Evolutionary conservation across 169 alveolate species (phyloP).

Genomic region (Cryptosporidium parvum): DNA sequence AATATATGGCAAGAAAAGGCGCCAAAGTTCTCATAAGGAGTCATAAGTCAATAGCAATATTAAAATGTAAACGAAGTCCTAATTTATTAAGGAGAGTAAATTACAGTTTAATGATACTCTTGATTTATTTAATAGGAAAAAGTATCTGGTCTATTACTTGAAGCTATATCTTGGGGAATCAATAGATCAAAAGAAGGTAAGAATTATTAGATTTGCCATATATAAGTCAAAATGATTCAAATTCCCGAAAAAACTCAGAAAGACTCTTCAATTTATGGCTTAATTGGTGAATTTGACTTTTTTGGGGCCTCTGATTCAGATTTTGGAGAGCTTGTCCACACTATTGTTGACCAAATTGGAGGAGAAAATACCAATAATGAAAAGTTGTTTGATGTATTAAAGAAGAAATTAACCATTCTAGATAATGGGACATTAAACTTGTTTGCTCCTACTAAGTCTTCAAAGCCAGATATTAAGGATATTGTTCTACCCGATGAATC

Average conservation of each 20-base stretch:
- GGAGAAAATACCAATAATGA: background rate
- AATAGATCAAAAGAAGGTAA: background rate
- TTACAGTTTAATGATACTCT: background rate
- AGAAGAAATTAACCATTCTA: constrained; percentile 33
- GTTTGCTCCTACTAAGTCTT: background rate
- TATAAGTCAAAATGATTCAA: background rate
- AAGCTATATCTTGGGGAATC: background rate
- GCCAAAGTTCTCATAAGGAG: background rate
- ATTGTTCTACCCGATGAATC: constrained; percentile 1
- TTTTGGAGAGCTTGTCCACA: constrained; percentile 45
- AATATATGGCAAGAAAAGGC: background rate
- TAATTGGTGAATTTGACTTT: constrained; percentile 28
- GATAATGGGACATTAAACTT: constrained; percentile 56
- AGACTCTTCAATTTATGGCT: constrained; percentile 6
- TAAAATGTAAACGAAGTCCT: background rate
- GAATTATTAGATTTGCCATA: background rate
- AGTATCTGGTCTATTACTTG: background rate
- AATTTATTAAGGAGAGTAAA: background rate
- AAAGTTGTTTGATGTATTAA: constrained; percentile 13
- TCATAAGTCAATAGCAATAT: background rate
- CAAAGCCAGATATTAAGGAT: constrained; percentile 15
- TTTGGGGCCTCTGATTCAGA: constrained; percentile 46
- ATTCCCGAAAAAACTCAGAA: background rate
- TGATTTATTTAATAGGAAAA: background rate
- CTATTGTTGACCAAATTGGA: constrained; percentile 31